Evolutionary conservation across 345 rosid genomes (phyloP).

Genomic region (Salix brachista): DNA sequence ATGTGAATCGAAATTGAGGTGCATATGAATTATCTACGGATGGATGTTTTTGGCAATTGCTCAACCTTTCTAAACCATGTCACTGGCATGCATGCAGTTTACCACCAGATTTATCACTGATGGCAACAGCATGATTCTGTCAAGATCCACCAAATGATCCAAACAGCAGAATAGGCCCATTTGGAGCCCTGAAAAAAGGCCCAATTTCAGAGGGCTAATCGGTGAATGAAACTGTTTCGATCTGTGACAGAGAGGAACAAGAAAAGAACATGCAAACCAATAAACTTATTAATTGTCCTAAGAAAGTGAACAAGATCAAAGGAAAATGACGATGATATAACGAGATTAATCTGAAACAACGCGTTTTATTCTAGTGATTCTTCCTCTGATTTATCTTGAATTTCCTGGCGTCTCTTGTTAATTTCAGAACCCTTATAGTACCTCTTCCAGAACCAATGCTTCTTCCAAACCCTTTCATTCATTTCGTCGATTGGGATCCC

Average conservation of each 20-base stretch:
- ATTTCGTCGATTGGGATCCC: slow-evolving; percentile 57
- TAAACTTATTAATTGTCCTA: background rate
- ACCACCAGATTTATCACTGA: slow-evolving; percentile 32
- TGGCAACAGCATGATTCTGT: no score
- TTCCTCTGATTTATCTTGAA: background rate
- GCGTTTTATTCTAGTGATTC: background rate
- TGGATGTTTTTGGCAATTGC: slow-evolving; percentile 47
- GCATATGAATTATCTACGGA: slow-evolving; percentile 38
- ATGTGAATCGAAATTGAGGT: no score
- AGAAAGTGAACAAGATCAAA: background rate
- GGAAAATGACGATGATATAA: no score
- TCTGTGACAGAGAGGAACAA: no score
- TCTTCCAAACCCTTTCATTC: slow-evolving; percentile 51
- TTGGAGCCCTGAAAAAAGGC: no score
- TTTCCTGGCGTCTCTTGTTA: background rate
- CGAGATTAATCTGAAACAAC: no score
- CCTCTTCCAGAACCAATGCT: slow-evolving; percentile 62
- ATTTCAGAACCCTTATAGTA: slow-evolving; percentile 13
- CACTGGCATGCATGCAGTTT: slow-evolving; percentile 65
- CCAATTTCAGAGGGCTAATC: no score
- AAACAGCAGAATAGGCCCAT: no score
- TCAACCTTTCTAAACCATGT: slow-evolving; percentile 58
- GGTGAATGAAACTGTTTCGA: no score
- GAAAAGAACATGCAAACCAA: background rate
- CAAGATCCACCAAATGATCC: no score